Evolutionary conservation across 75 land plant species (phyloP), one percentile per base, ranked within the genome.

Genomic region (Adiantum capillusveneris): DNA sequence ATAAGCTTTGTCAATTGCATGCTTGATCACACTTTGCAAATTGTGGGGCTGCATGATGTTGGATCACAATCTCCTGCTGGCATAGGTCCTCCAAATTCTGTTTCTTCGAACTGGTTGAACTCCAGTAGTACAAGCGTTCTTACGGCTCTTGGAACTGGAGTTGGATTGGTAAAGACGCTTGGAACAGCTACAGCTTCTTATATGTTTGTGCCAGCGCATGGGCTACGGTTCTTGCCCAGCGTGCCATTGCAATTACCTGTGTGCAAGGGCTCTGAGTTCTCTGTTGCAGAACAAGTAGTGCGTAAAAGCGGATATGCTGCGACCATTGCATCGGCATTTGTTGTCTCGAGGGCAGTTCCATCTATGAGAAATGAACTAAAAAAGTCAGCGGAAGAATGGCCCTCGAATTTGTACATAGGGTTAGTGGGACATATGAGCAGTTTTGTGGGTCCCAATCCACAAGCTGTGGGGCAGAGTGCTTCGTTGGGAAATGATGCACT

Each of bases 281-380:
- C 90, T 11, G 81, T 83, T 0, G 64, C 89, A 24, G 85, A 82
- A 13, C 90, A 89, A 52, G 75, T 86, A 11, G 49, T 94, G 9
- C 98, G 90, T 49, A 83, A 81, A 58, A 85, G 75, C 57, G 91
- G 96, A 14, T 77, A 69, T 41, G 90, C 87, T 7, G 62, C 75
- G 26, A 90, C 96, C n/a, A 44, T 89, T n/a, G 73, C 98, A 25
- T 83, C 96, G 0, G 87, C 83, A n/a, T 94, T 80, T 62, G 81
- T 84, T 11, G 71, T 89, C 14, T 94, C 96, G 14, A 87, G 76
- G 52, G 58, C 91, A 44, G 84, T 85, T 9, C 80, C 87, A 0
- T 64, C 83, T 0, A 56, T 78, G 36, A 76, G 80, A 31, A 81
- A 44, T 49, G 87, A 79, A 31, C 52, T 53, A 1, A 72, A 56